Evolutionary conservation across 139 green algal species (phyloP), one percentile per base, ranked within the genome.

Genomic region (Tetradesmus obliquus): DNA sequence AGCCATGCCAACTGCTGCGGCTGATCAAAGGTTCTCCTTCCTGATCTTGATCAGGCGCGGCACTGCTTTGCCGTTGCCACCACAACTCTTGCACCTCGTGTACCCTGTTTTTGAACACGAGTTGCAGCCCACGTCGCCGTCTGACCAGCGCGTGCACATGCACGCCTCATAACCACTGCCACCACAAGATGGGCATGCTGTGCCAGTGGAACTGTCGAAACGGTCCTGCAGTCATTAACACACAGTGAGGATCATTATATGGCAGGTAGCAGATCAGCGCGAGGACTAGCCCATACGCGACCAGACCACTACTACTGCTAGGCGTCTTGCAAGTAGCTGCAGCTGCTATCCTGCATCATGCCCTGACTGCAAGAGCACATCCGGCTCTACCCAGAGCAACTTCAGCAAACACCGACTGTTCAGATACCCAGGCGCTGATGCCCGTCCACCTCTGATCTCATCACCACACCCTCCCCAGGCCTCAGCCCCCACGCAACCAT

Each of bases 61-160:
- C 72, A 95, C 84, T 24, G 94, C 94, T 80, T 79, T 95, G 82
- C 94, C 94, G n/a, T 90, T 86, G 32, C 94, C 94, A 45, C 93
- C 87, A 76, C 94, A 96, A 10, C 80, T 92, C 45, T 81, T 89
- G 80, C 94, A 96, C 10, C 58, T 79, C 62, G 83, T 95, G 13
- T 71, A 84, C 0, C 94, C 94, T 22, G 92, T 93, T 5, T 89
- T 55, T 5, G 51, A 20, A 58, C 94, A 96, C 3, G 79, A 90
- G 72, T 17, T 74, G 89, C 94, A 96, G n/a, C 94, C 94, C 54
- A 93, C 93, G 79, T 96, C 94, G 51, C 89, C 92, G 92, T 96
- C 94, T 15, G 92, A 95, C 94, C 94, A 96, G 20, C 93, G 88
- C 20, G 83, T 93, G 79, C 88, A 94, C 17, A 92, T 82, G 53